Evolutionary conservation across 2,329 filamentous ascomycete genomes (phyloP).

Genomic region (Elsinoe necatrix): DNA sequence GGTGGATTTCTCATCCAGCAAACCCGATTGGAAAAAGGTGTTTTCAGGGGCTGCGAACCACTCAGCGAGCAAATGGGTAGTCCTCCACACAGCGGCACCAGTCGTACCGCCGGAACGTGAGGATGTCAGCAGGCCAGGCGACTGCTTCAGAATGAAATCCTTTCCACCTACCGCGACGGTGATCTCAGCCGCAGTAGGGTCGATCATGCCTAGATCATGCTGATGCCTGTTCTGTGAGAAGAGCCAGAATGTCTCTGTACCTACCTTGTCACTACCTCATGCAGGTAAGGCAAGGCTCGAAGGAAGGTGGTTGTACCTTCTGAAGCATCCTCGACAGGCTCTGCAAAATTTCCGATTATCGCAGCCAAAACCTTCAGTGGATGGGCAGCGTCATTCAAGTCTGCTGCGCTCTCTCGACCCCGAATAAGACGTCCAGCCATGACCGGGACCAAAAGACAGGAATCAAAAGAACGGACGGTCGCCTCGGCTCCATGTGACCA

Average conservation of each 20-base stretch:
- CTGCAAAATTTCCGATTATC: slow-evolving; percentile 9
- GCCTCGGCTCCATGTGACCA: slow-evolving; percentile 6
- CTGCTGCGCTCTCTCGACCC: background rate
- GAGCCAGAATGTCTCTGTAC: slow-evolving; percentile 73
- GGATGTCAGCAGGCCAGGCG: slow-evolving; percentile 71
- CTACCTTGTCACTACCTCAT: slow-evolving; percentile 17
- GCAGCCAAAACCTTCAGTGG: background rate
- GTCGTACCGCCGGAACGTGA: slow-evolving; percentile 65
- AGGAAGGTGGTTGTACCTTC: slow-evolving; percentile 17
- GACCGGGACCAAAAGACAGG: background rate
- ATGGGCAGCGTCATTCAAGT: slow-evolving; percentile 3
- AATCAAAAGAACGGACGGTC: background rate
- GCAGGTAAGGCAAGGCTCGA: background rate
- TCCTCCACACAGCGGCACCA: slow-evolving; percentile 79
- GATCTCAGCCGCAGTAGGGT: slow-evolving; percentile 57
- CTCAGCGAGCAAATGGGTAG: slow-evolving; percentile 71
- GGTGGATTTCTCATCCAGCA: slow-evolving; percentile 48
- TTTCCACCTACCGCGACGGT: slow-evolving; percentile 55
- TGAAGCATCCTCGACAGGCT: slow-evolving; percentile 16
- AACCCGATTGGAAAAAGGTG: slow-evolving; percentile 48
- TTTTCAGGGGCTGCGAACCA: slow-evolving; percentile 64
- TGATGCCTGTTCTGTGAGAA: slow-evolving; percentile 70
- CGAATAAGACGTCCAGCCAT: background rate
- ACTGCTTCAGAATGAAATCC: slow-evolving; percentile 73
- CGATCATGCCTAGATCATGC: slow-evolving; percentile 75